Percentiles rank a stretch among this genome's conserved stretches.
phyloP scores from a whole-genome alignment of 2,329 filamentous ascomycete species.

The Fusarium secorum region DNA sequence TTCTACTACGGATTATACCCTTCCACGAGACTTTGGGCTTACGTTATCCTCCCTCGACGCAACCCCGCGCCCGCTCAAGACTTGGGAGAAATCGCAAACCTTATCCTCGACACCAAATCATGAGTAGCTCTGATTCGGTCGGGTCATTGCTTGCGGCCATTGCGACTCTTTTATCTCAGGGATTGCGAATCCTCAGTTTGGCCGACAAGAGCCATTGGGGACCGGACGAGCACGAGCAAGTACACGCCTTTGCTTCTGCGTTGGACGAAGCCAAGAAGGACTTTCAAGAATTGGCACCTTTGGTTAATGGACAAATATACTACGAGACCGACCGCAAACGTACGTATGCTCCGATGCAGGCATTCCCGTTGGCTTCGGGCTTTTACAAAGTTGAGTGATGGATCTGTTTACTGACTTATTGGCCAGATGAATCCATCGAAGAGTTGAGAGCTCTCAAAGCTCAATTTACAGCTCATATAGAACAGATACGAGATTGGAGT shows the following conservation, averaged over 20 bases:
- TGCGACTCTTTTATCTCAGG: constrained; percentile 61
- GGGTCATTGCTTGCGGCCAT: constrained; percentile 66
- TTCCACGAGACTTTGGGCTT: constrained; percentile 7
- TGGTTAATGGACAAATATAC: constrained; percentile 64
- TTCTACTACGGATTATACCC: background rate
- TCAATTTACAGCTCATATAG: constrained; percentile 57
- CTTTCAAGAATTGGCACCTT: constrained; percentile 64
- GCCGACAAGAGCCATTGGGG: constrained; percentile 68
- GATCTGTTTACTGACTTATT: constrained; percentile 3
- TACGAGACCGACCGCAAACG: constrained; percentile 65
- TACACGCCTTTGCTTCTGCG: constrained; percentile 61
- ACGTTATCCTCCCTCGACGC: constrained; percentile 15
- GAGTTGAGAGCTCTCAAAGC: constrained; percentile 57
- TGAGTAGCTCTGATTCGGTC: constrained; percentile 59
- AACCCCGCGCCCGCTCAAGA: constrained; percentile 25
- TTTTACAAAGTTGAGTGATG: background rate
- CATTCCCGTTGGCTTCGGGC: background rate
- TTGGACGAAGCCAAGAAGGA: constrained; percentile 67
- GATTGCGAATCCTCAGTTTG: constrained; percentile 62
- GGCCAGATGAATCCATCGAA: constrained; percentile 60
- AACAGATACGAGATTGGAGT: constrained; percentile 63
- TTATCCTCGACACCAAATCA: constrained; percentile 38
- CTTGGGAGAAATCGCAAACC: constrained; percentile 20
- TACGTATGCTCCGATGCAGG: constrained; percentile 45
- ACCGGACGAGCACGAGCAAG: constrained; percentile 66